Base-by-base conservation (phyloP, 805 yeast genomes). In the Teunomyces stri region DNA sequence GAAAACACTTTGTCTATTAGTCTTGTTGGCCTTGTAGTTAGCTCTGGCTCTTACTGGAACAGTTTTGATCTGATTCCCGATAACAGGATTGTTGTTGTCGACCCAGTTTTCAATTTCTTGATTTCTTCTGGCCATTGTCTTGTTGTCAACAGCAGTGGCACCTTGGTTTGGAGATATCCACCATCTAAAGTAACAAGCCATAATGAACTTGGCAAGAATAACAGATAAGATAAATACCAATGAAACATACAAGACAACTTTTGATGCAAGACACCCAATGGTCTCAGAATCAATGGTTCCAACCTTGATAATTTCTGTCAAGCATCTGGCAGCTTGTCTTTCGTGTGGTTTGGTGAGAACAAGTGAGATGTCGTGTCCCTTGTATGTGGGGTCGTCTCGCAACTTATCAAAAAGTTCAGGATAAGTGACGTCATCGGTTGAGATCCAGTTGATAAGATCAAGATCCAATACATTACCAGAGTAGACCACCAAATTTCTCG, bases 161-260 rank as follows among this genome's bases (percentile, higher is more conserved):
- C 98, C 98, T 69, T 90, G 97, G 30, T 68, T 75, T 37, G 82
- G 52, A 42, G 73, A 77, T 15, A 92, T 68, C 48, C 81, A 67
- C 96, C 97, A 92, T 56, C 86, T 83, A 75, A 85, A 94, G 63
- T 90, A 89, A 61, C 92, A 84, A 0, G 99, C 97, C 64, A 92
- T 74, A 11, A 86, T 47, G 58, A 94, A 94, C 68, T 91, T 91
- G 37, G 75, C 74, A 44, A 84, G 60, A 20, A 90, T 96, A 45
- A 94, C 80, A 1, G 95, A 78, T 48, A 94, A 73, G 57, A 94
- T 91, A 62, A 94, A 89, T 7, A 87, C 84, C 58, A 94, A 76
- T 1, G 97, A 87, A 5, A 86, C 78, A 56, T 82, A 81, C 50
- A 94, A 76, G 1, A 94, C 97, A 34, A 91, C 82, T 46, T 82